Percentiles rank a stretch among this genome's conserved stretches.
phyloP scores from a whole-genome alignment of 2,329 filamentous ascomycete genomes.

The Penicillium aurantiogriseum region DNA sequence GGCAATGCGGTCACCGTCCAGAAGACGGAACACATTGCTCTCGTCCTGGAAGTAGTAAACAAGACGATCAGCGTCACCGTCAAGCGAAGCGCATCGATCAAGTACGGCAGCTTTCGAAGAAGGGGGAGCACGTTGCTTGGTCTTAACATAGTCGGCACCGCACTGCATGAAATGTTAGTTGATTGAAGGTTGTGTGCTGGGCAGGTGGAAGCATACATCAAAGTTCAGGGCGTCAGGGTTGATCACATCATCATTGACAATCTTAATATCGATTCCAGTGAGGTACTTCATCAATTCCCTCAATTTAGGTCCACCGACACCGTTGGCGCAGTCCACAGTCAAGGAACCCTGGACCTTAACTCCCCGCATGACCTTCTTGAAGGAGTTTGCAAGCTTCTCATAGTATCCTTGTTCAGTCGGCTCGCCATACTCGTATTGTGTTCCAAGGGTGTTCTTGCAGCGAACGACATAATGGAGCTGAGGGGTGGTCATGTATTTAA shows the following conservation, averaged over 20 bases:
- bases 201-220: conserved; percentile 58
- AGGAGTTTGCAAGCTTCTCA: conserved; percentile 82
- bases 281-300: conserved; percentile 81
- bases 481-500: conserved; percentile 91
- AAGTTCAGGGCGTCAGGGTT: conserved; percentile 86
- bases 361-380: conserved; percentile 76
- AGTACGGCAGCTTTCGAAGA: conserved; percentile 73
- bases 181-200: background rate
- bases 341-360: conserved; percentile 71
- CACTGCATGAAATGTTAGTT: conserved; percentile 55
- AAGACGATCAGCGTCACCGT: conserved; percentile 92
- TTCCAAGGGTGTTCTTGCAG: conserved; percentile 88
- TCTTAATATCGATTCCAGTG: conserved; percentile 73
- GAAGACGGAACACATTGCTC: conserved; percentile 79
- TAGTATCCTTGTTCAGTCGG: conserved; percentile 92
- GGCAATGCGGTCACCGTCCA: conserved; percentile 95
- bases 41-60: conserved; percentile 92
- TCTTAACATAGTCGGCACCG: conserved; percentile 97
- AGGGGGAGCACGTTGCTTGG: conserved; percentile 85
- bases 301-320: conserved; percentile 90
- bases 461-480: conserved; percentile 96
- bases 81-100: conserved; percentile 83
- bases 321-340: conserved; percentile 93
- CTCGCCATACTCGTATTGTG: conserved; percentile 81
- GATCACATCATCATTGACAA: conserved; percentile 91